phyloP scores from a whole-genome alignment of 1,139 yeast genomes.

The Taphrina betulina region DNA sequence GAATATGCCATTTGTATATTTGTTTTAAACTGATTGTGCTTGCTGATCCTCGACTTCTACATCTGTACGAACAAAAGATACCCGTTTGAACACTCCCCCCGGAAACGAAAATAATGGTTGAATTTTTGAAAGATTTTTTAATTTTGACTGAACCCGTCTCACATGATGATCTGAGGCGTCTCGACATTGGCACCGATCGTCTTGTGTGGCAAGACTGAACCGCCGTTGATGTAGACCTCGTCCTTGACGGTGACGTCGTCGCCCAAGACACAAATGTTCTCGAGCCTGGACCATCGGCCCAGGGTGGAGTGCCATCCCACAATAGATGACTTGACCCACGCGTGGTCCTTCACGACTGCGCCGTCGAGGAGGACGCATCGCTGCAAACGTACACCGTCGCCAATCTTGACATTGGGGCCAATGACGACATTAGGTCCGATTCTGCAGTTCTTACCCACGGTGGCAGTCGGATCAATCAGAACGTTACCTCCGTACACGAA shows the following conservation, averaged over 20 bases:
- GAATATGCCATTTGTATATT: no score
- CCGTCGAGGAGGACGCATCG: conserved; percentile 90
- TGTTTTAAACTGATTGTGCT: no score
- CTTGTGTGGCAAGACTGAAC: conserved; percentile 98
- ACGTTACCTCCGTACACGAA: conserved; percentile 91
- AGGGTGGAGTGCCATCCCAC: conserved; percentile 99
- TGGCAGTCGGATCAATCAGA: conserved; percentile 91
- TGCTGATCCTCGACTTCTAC: no score
- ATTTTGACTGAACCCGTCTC: no score
- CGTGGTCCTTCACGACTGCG: conserved; percentile 93
- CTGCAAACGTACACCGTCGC: conserved; percentile 98
- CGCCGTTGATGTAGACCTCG: conserved; percentile 92
- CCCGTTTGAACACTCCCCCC: no score
- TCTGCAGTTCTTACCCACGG: conserved; percentile 86
- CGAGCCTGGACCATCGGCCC: conserved; percentile 99
- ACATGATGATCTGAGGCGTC: conserved; percentile 97
- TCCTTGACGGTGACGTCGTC: conserved; percentile 98
- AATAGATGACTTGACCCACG: conserved; percentile 95
- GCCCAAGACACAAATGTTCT: conserved; percentile 96
- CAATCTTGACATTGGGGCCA: conserved; percentile 94
- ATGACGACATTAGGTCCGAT: conserved; percentile 98
- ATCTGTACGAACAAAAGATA: no score
- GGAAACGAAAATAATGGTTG: no score
- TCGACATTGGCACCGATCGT: conserved; percentile 94
- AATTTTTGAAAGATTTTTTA: no score